phyloP scores from a whole-genome alignment of 2,329 filamentous ascomycete genomes.

The Xylariaceae sp. region DNA sequence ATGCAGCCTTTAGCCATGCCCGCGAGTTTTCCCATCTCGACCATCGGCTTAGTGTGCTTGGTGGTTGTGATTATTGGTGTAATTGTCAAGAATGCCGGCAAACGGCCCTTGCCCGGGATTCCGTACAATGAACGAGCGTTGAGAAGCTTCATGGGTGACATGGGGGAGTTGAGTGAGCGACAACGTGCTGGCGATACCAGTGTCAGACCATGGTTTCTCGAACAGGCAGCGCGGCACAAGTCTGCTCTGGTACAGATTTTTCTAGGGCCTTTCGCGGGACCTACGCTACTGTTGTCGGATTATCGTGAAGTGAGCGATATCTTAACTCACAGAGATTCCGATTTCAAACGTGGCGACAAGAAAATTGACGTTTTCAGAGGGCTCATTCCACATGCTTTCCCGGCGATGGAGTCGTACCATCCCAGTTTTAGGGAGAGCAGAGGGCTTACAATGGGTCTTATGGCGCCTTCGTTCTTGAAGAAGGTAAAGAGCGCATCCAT shows the following conservation, averaged over 20 bases:
- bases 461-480: not conserved
- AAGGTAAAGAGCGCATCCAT: not conserved
- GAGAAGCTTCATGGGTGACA: not conserved
- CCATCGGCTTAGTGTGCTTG: no score
- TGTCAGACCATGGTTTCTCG: slow-evolving; percentile 2
- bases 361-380: slow-evolving; percentile 1
- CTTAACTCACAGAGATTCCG: not conserved
- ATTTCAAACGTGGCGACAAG: not conserved
- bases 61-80: no score
- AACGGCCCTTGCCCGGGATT: not conserved
- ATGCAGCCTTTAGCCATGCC: no score
- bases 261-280: not conserved
- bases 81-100: no score
- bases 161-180: not conserved
- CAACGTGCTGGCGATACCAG: not conserved
- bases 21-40: no score
- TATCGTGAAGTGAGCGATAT: slow-evolving; percentile 5
- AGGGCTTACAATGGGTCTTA: not conserved
- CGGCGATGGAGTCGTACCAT: slow-evolving; percentile 1
- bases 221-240: not conserved
- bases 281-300: not conserved
- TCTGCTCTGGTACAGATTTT: slow-evolving; percentile 2
- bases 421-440: not conserved
- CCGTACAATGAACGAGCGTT: not conserved
- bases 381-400: slow-evolving; percentile 1